phyloP scores from a whole-genome alignment of 116 monocot genomes.

The Dioscorea cayenensis region DNA sequence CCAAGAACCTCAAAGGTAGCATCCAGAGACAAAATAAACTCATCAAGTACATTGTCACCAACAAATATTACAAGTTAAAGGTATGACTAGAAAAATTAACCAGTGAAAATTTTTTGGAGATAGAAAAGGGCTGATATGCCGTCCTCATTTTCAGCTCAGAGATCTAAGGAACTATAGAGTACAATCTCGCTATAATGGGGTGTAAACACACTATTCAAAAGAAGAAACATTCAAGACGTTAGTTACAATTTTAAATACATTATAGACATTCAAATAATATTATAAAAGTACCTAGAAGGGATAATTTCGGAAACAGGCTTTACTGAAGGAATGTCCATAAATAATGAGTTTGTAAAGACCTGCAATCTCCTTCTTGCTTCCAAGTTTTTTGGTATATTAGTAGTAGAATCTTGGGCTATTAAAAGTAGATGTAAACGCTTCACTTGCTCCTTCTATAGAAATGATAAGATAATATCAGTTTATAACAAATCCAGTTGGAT shows the following conservation, averaged over 20 bases:
- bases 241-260: too few species aligned
- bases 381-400: slow-evolving; percentile 87
- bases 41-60: too few species aligned
- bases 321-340: slow-evolving; percentile 96
- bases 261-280: too few species aligned
- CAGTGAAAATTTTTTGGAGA: slow-evolving; percentile 98
- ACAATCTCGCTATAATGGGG: too few species aligned
- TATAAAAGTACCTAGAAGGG: too few species aligned
- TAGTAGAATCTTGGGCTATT: slow-evolving; percentile 85
- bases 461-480: neutral
- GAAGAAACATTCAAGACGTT: too few species aligned
- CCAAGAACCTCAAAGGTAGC: too few species aligned
- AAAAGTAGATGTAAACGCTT: slow-evolving; percentile 87
- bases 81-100: slow-evolving; percentile 20
- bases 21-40: too few species aligned
- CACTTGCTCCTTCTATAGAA: slow-evolving; percentile 80
- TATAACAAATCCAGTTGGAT: neutral
- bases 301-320: too few species aligned
- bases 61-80: too few species aligned
- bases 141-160: slow-evolving; percentile 98
- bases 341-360: slow-evolving; percentile 92
- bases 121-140: slow-evolving; percentile 96
- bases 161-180: too few species aligned
- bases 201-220: too few species aligned
- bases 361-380: slow-evolving; percentile 89